phyloP scores from a whole-genome alignment of 176 grass and related monocot genomes.

The Oryza rufipogon region DNA sequence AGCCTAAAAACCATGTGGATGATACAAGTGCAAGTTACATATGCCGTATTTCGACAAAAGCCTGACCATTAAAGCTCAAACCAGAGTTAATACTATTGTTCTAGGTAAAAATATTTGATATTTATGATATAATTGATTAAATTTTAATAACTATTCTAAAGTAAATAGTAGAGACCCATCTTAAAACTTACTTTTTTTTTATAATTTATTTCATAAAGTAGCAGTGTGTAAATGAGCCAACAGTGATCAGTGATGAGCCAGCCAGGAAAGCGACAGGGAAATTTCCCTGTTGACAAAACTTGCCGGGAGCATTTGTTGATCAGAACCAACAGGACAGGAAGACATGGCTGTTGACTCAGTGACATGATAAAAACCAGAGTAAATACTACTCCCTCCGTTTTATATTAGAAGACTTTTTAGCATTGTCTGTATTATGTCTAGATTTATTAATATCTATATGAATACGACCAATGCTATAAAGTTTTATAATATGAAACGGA shows the following conservation, averaged over 20 bases:
- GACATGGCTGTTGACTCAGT: conserved; percentile 32
- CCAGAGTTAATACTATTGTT: no score
- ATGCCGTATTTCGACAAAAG: no score
- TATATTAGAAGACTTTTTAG: no score
- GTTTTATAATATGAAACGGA: no score
- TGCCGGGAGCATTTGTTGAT: conserved; percentile 2
- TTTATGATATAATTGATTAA: no score
- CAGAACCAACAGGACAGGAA: conserved; percentile 6
- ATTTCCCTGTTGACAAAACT: conserved; percentile 35
- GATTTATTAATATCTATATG: no score
- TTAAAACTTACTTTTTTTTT: not conserved
- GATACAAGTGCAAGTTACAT: not conserved
- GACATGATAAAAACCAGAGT: not conserved
- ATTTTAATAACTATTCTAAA: no score
- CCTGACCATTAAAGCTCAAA: no score
- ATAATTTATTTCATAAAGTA: not conserved
- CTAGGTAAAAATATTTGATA: no score
- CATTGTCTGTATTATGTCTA: no score
- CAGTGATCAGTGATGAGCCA: not conserved
- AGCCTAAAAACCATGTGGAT: not conserved
- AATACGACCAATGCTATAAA: no score
- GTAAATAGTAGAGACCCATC: not conserved
- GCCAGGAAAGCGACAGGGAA: conserved; percentile 18
- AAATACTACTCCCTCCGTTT: not conserved
- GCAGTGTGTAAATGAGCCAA: not conserved